phyloP scores from a whole-genome alignment of 2,329 filamentous ascomycete genomes.

The Hawksworthiomyces lignivorus region DNA sequence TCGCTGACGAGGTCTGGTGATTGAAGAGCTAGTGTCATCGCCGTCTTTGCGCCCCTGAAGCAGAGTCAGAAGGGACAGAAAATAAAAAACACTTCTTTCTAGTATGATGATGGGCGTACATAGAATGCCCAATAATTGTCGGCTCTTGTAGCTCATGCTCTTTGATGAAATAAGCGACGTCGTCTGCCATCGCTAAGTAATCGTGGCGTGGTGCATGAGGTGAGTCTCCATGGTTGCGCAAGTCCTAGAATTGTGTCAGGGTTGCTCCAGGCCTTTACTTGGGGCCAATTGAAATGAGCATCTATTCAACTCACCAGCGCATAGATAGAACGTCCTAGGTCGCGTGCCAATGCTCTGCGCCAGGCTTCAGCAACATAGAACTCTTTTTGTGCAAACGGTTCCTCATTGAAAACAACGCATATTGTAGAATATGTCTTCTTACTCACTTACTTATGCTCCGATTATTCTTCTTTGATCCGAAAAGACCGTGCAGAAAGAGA shows the following conservation, averaged over 20 bases:
- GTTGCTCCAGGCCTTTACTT: no score
- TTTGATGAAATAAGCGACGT: constrained; percentile 71
- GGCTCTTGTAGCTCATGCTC: constrained; percentile 61
- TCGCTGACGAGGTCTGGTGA: constrained; percentile 59
- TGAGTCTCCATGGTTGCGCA: constrained; percentile 89
- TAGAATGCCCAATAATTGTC: constrained; percentile 86
- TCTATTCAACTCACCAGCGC: constrained; percentile 58
- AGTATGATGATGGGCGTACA: no score
- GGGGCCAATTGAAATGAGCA: no score
- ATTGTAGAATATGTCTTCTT: no score
- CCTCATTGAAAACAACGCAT: not conserved
- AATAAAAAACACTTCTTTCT: no score
- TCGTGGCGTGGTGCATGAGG: constrained; percentile 70
- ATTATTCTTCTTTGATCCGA: constrained; percentile 94
- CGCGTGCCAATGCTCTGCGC: constrained; percentile 66
- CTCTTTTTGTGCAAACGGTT: no score
- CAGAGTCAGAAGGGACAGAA: not conserved
- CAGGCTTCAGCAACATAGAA: not conserved
- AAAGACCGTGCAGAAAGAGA: constrained; percentile 84
- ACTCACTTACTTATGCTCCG: constrained; percentile 87
- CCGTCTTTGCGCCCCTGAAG: constrained; percentile 76
- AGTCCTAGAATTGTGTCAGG: constrained; percentile 67
- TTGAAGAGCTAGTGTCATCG: constrained; percentile 76
- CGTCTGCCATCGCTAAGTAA: constrained; percentile 74
- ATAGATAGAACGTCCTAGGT: constrained; percentile 74